phyloP scores from a whole-genome alignment of 352 stramenopile genomes.

The Halophytophthora batemanensis region DNA sequence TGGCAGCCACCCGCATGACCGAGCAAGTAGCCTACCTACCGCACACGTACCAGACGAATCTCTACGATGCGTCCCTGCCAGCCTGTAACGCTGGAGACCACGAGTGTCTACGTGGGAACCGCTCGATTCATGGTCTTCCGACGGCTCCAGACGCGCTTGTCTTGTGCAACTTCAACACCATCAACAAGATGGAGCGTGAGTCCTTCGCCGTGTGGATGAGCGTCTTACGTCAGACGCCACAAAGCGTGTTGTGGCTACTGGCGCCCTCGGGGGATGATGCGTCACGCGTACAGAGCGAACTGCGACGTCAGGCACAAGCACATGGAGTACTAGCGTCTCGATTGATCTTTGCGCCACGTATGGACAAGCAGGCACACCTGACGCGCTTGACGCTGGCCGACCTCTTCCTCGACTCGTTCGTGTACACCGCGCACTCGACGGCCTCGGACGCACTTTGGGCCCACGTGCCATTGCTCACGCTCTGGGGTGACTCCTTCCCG shows the following conservation, averaged over 20 bases:
- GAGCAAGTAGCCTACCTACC: slow-evolving; percentile 90
- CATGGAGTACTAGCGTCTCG: slow-evolving; percentile 58
- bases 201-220: slow-evolving; percentile 89
- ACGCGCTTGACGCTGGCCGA: slow-evolving; percentile 76
- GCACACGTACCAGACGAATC: slow-evolving; percentile 90
- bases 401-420: slow-evolving; percentile 94
- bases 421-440: slow-evolving; percentile 96
- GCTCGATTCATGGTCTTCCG: slow-evolving; percentile 28
- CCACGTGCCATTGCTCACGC: slow-evolving; percentile 87
- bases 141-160: slow-evolving; percentile 21
- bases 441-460: slow-evolving; percentile 89
- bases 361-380: slow-evolving; percentile 76
- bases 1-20: slow-evolving; percentile 41
- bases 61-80: slow-evolving; percentile 48
- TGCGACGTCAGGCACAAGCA: slow-evolving; percentile 56
- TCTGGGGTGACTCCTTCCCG: slow-evolving; percentile 73
- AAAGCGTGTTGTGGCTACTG: slow-evolving; percentile 88
- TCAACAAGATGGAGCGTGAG: slow-evolving; percentile 92
- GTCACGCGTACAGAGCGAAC: slow-evolving; percentile 9
- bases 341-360: slow-evolving; percentile 67
- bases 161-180: slow-evolving; percentile 93
- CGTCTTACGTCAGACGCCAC: slow-evolving; percentile 81
- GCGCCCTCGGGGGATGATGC: slow-evolving; percentile 21
- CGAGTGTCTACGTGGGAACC: slow-evolving; percentile 19
- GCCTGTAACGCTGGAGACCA: slow-evolving; percentile 19